Evolutionary conservation across 345 rosid genomes (phyloP).

Genomic region (Ceriops decandra): DNA sequence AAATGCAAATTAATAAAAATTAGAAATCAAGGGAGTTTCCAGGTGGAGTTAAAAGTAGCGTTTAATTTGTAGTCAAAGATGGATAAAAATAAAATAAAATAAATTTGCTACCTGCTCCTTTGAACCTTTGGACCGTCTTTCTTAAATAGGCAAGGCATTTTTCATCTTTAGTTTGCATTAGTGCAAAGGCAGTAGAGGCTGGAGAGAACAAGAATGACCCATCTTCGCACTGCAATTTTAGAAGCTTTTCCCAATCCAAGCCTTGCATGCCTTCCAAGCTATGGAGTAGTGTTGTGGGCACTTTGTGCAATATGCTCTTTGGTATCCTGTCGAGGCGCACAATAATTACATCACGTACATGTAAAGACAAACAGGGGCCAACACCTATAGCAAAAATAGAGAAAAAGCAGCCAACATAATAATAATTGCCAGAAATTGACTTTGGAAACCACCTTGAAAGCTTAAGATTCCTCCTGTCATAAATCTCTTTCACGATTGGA

Average conservation of each 20-base stretch:
- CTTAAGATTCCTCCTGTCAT: constrained; percentile 17
- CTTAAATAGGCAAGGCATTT: constrained; percentile 56
- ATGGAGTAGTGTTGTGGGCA: constrained; percentile 82
- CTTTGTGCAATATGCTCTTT: constrained; percentile 60
- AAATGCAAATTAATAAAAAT: background rate
- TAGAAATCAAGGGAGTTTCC: no score
- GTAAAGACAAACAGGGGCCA: background rate
- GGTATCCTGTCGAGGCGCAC: constrained; percentile 64
- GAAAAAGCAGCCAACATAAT: background rate
- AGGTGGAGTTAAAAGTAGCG: no score
- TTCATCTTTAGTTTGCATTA: constrained; percentile 60
- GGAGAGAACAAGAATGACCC: constrained; percentile 90
- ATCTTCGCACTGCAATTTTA: constrained; percentile 62
- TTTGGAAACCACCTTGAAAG: constrained; percentile 5
- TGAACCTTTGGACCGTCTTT: constrained; percentile 52
- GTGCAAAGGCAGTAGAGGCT: constrained; percentile 82
- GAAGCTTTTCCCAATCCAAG: constrained; percentile 73
- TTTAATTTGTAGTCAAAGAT: no score
- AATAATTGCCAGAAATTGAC: background rate
- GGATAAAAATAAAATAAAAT: no score
- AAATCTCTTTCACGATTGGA: constrained; percentile 11
- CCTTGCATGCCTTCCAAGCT: constrained; percentile 85
- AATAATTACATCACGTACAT: constrained; percentile 24
- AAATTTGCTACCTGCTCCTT: constrained; percentile 64
- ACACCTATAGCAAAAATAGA: background rate